A percentile compares a stretch with the other conserved stretches of the same genome.
Evolutionary conservation across 2,329 filamentous ascomycete species (phyloP).

Genomic region (Bisporella sp.): DNA sequence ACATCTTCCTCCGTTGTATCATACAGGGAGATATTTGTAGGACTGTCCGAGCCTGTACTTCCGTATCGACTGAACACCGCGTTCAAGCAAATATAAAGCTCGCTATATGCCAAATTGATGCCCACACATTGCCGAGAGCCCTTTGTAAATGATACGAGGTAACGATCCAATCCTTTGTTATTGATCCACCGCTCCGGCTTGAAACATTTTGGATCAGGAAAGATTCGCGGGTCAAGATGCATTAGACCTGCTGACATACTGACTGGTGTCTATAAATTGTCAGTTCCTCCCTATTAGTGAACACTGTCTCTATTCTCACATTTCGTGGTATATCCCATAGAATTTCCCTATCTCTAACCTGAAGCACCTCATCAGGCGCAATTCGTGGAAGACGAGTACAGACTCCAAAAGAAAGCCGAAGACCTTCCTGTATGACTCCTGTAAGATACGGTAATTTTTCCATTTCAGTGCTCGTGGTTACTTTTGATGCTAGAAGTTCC

Average conservation of each 20-base stretch:
- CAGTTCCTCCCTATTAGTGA: constrained; percentile 7
- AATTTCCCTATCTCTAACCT: constrained; percentile 9
- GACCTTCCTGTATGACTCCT: constrained; percentile 28
- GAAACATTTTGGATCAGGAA: constrained; percentile 32
- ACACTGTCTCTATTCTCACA: too few species aligned
- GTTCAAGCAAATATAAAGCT: constrained; percentile 4
- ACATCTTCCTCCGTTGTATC: constrained; percentile 20
- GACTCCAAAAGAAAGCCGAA: constrained; percentile 28
- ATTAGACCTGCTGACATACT: constrained; percentile 32
- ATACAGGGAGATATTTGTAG: constrained; percentile 12
- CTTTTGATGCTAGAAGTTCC: constrained; percentile 25
- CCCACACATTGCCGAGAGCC: constrained; percentile 37
- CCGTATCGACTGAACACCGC: constrained; percentile 3
- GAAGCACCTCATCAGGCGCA: constrained; percentile 14
- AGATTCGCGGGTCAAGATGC: constrained; percentile 33
- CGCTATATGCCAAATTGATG: constrained; percentile 11
- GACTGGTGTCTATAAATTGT: constrained; percentile 28
- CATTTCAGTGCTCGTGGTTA: constrained; percentile 2
- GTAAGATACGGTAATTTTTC: constrained; percentile 24
- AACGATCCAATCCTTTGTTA: constrained; percentile 28
- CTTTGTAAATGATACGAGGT: constrained; percentile 35
- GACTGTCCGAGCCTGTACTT: not conserved
- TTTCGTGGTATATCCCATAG: too few species aligned
- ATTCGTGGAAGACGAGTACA: constrained; percentile 23
- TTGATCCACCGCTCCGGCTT: constrained; percentile 35